These are phyloP conservation scores for Tuber umbilicatum DNA, from an alignment of 495 filamentous ascomycete species.

Conservation along the genomic window DNA sequence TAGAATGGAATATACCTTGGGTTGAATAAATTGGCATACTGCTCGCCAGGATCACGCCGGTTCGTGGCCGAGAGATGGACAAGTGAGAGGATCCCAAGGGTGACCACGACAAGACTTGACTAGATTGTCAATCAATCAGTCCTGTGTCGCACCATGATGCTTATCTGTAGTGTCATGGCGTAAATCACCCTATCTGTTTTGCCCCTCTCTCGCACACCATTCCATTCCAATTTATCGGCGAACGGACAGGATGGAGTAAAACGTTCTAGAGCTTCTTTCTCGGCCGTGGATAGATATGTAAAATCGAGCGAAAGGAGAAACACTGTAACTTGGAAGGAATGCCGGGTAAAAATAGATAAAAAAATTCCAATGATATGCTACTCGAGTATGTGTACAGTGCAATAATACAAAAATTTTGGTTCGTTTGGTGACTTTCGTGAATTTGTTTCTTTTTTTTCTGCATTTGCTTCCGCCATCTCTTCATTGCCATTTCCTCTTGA, in stretches of 20 bases:
- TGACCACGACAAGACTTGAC: not conserved
- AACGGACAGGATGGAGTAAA: conserved; percentile 28
- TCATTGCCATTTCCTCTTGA: not conserved
- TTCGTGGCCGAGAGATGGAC: not conserved
- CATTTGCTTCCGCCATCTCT: not conserved
- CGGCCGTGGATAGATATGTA: not conserved
- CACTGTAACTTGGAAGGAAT: not conserved
- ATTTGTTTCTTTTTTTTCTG: not conserved
- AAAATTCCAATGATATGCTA: conserved; percentile 2
- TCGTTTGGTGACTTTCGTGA: not conserved
- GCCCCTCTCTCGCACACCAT: conserved; percentile 11
- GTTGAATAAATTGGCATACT: not conserved
- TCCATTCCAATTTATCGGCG: conserved; percentile 35
- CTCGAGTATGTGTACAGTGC: conserved; percentile 3
- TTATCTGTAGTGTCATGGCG: not conserved
- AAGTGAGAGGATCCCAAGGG: not conserved
- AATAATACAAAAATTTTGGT: conserved; percentile 4
- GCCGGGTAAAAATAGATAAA: not conserved
- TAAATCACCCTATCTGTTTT: not conserved
- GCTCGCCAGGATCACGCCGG: not conserved
- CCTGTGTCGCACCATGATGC: not conserved
- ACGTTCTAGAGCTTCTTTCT: not conserved
- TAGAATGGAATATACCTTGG: not conserved
- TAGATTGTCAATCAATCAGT: not conserved
- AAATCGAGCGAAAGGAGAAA: not conserved